Percentiles rank a stretch among this genome's conserved stretches.
phyloP scores from a whole-genome alignment of 352 stramenopile species.

The Globisporangium orthogonon region DNA sequence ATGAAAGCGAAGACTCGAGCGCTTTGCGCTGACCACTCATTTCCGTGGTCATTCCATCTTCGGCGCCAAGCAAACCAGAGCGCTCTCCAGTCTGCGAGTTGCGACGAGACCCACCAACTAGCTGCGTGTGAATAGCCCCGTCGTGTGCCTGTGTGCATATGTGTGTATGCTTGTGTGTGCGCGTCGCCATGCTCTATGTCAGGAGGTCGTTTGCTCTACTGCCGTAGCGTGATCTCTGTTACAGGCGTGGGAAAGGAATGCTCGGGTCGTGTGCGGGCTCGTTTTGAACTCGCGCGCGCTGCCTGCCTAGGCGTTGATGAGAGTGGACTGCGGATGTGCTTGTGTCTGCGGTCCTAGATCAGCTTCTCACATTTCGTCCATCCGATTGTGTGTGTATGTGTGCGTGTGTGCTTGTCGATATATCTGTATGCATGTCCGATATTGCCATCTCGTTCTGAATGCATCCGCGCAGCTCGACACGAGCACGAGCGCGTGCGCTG shows the following conservation, averaged over 20 bases:
- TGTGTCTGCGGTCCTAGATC: slow-evolving; percentile 55
- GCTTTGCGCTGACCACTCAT: no score
- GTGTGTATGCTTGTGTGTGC: slow-evolving; percentile 11
- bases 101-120: no score
- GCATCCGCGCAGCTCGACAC: neutral
- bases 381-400: slow-evolving; percentile 4
- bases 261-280: slow-evolving; percentile 44
- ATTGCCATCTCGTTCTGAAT: slow-evolving; percentile 1
- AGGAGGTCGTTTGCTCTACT: slow-evolving; percentile 67
- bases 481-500: neutral
- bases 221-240: slow-evolving; percentile 75
- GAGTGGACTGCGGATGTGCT: slow-evolving; percentile 46
- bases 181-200: slow-evolving; percentile 57
- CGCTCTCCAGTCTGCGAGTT: no score
- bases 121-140: no score
- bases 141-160: neutral
- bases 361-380: slow-evolving; percentile 54
- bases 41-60: no score
- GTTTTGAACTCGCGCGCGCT: slow-evolving; percentile 61
- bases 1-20: no score
- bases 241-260: slow-evolving; percentile 78
- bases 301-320: slow-evolving; percentile 65
- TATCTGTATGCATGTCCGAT: slow-evolving; percentile 1
- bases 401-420: slow-evolving; percentile 1
- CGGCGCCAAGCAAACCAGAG: no score